Base-by-base conservation (phyloP, 805 yeast species). In the Lipomyces sp. region DNA sequence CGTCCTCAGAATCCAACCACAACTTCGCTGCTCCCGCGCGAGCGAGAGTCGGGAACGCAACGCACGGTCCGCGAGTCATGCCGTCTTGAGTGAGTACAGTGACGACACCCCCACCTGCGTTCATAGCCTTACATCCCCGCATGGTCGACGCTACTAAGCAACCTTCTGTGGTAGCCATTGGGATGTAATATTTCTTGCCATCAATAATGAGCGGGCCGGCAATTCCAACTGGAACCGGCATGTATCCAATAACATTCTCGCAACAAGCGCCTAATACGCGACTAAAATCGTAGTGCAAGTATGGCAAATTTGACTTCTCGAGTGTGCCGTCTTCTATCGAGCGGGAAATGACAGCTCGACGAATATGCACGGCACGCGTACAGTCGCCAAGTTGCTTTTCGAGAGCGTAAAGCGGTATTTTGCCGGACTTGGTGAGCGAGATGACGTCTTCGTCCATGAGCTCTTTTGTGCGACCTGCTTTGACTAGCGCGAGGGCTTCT, bases 61-160 rank as follows among this genome's bases (percentile, higher is more conserved):
- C 97, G 84, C 97, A 92, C 55, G 99, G 99, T 51, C 99, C 99
- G 82, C 99, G 90, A 18, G 99, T 93, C 99, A 95, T 95, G 78
- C 98, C 98, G 77, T 95, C 99, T 73, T 87, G 90, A 13, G 97
- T 91, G 72, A 95, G 83, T 33, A 94, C 97, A 37, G 99, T 91
- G 60, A 85, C 82, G 35, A 90, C 96, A 78, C 99, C 99, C 60
- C 98, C 98, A 67, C 99, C 99, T 5, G 94, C 87, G 77, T 95
- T 95, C 72, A 95, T 90, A 34, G 98, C 98, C 77, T 95, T 95
- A 82, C 98, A 95, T 72, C 99, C 99, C 80, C 99, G 90, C 97
- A 92, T 94, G 13, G 99, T 89, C 24, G 98, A 92, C 3, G 99
- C 99, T 72, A 95, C 98, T 65, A 95, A 83, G 80, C 98, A 96